Conservation (phyloP, 768 basidiomycete genomes). For the Auricularia sp. region DNA sequence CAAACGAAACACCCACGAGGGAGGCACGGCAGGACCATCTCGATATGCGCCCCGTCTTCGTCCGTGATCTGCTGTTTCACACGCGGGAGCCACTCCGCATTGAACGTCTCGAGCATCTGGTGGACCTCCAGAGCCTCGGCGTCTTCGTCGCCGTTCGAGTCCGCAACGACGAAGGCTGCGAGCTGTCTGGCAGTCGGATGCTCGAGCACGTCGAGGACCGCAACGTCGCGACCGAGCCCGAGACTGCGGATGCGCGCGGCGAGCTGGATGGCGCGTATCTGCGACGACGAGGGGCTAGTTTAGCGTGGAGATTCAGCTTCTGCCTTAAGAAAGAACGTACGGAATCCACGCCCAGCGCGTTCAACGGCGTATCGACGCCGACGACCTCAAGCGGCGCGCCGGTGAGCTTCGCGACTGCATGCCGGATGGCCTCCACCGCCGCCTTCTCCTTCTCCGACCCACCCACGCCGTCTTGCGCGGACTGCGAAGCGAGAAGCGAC, state of each 20-base stretch:
- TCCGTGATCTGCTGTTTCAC: neutral
- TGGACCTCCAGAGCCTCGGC: neutral
- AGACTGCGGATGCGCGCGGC: neutral
- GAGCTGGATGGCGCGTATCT: constrained; percentile 1
- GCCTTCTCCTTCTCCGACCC: neutral
- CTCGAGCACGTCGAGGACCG: neutral
- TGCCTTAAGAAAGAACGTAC: neutral
- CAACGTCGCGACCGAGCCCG: neutral
- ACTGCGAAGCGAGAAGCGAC: neutral
- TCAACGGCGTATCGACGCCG: neutral
- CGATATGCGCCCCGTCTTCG: neutral
- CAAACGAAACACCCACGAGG: neutral
- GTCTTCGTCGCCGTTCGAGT: neutral
- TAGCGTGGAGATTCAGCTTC: neutral
- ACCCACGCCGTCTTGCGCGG: neutral
- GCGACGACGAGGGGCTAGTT: too few relatives aligned
- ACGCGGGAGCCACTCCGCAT: neutral
- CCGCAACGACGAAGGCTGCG: neutral
- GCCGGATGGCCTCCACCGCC: neutral
- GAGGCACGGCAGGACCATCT: neutral
- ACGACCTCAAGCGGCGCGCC: neutral
- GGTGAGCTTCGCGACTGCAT: neutral
- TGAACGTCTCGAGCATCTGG: neutral
- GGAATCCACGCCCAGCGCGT: neutral
- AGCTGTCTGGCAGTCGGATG: neutral